Evolutionary conservation across 768 basidiomycete species (phyloP).

Genomic region (Mycena pura): DNA sequence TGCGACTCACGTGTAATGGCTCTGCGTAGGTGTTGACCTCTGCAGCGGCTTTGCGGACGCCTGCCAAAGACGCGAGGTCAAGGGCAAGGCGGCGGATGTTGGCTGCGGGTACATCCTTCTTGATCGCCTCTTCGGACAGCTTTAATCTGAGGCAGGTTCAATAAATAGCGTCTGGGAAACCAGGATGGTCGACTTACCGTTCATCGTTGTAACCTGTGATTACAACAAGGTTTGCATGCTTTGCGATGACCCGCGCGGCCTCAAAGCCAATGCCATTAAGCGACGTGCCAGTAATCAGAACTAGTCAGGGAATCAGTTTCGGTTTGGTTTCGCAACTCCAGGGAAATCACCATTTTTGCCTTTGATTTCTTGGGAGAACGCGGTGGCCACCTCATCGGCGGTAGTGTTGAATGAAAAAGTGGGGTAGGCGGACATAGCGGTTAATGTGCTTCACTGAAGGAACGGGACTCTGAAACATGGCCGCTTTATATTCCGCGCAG

Average conservation of each 20-base stretch:
- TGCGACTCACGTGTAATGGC: background rate
- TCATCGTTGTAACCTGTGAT: background rate
- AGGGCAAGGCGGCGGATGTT: background rate
- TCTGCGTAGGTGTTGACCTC: background rate
- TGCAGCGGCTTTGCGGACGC: background rate
- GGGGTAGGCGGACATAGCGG: no score
- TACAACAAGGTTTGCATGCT: background rate
- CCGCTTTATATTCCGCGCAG: no score
- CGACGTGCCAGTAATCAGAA: slow-evolving; percentile 4
- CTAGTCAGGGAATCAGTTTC: background rate
- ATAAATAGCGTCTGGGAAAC: background rate
- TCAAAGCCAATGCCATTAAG: slow-evolving; percentile 2
- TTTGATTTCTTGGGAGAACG: background rate
- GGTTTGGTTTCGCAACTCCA: no score
- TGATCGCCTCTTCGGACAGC: background rate
- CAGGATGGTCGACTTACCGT: background rate
- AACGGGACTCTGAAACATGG: no score
- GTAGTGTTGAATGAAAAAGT: background rate
- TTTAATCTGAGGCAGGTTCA: background rate
- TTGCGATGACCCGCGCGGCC: background rate
- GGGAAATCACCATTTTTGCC: slow-evolving; percentile 1
- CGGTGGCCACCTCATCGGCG: background rate
- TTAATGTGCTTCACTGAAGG: no score
- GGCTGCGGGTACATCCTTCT: slow-evolving; percentile 1
- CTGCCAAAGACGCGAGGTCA: slow-evolving; percentile 3